Conservation (phyloP, 2,329 filamentous ascomycete species). For the Fusarium scirpi region DNA sequence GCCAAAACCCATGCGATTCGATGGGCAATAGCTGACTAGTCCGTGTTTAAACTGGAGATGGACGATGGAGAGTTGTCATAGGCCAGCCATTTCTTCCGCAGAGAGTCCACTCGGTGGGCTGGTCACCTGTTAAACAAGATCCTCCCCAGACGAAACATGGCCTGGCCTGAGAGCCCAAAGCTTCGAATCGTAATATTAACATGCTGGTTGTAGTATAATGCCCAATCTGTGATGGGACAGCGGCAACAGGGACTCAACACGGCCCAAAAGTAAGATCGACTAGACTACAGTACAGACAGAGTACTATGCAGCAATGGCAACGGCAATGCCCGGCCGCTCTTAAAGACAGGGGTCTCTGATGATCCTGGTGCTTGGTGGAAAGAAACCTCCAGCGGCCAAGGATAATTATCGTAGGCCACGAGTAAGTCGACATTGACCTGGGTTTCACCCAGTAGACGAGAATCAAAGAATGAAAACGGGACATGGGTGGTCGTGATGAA, state of each 20-base stretch:
- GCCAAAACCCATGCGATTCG: conserved; percentile 44
- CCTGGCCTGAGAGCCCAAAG: conserved; percentile 25
- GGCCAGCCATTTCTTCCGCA: conserved; percentile 40
- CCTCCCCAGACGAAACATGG: conserved; percentile 44
- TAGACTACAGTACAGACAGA: conserved; percentile 21
- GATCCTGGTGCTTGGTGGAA: conserved; percentile 32
- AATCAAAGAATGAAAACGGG: conserved; percentile 29
- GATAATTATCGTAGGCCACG: conserved; percentile 32
- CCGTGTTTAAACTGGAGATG: conserved; percentile 38
- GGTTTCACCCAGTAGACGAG: conserved; percentile 18
- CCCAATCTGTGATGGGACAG: conserved; percentile 26
- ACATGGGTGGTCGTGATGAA: conserved; percentile 30
- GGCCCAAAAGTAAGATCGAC: conserved; percentile 44
- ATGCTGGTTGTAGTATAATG: conserved; percentile 34
- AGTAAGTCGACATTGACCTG: conserved; percentile 30
- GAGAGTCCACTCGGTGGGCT: conserved; percentile 40
- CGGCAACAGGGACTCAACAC: conserved; percentile 23
- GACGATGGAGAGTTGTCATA: conserved; percentile 32
- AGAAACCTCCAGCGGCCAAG: conserved; percentile 34
- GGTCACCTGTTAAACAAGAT: conserved; percentile 48
- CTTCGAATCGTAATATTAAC: conserved; percentile 36
- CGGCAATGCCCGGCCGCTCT: conserved; percentile 44
- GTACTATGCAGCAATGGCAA: conserved; percentile 21
- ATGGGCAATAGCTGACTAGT: conserved; percentile 33
- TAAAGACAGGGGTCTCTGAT: conserved; percentile 36